Evolutionary conservation across 306 rosid species (phyloP), one percentile per base, ranked within the genome.

Genomic region (Delonix regia): DNA sequence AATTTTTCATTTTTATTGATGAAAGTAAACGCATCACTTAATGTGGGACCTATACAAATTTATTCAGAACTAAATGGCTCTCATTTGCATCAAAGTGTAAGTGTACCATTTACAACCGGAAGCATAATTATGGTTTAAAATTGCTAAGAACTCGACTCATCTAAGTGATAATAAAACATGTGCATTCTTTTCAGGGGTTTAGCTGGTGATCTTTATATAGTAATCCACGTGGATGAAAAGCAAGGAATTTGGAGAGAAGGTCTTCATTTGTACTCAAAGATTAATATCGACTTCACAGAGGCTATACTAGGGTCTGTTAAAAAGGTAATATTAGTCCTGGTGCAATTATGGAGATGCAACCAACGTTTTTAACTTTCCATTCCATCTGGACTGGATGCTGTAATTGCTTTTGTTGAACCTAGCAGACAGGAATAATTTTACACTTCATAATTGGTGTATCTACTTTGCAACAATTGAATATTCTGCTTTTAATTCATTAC

Each of bases 231-330:
- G 15, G 84, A 83, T 74, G 87, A 80, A 84, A 93, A 93, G 68
- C 82, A 52, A 56, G 99, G 97, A 87, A 83, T 95, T 84, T 70
- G 83, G 88, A 90, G 96, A 84, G 96, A 91, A 41, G 99, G 98
- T 76, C 85, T 93, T 71, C 80, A 93, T 80, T 80, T 95, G 82
- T 93, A 86, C 88, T 93, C 97, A 62, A 86, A 89, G 68, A 81
- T 95, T 78, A 83, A 81, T 80, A 80, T 93, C 63, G 90, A 91
- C 81, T 95, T 86, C 74, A 93, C 96, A 4, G 91, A 95, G 63
- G 99, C 98, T 78, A 95, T 95, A 69, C 82, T 95, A 52, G 98
- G 99, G 57, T 89, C 96, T 59, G 83, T 88, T 28, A 79, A 74
- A 79, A 88, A 88, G 98, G 96, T 95, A 85, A 78, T 19, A 71